phyloP scores from a whole-genome alignment of 495 filamentous ascomycete species.

The Monascus purpureus region DNA sequence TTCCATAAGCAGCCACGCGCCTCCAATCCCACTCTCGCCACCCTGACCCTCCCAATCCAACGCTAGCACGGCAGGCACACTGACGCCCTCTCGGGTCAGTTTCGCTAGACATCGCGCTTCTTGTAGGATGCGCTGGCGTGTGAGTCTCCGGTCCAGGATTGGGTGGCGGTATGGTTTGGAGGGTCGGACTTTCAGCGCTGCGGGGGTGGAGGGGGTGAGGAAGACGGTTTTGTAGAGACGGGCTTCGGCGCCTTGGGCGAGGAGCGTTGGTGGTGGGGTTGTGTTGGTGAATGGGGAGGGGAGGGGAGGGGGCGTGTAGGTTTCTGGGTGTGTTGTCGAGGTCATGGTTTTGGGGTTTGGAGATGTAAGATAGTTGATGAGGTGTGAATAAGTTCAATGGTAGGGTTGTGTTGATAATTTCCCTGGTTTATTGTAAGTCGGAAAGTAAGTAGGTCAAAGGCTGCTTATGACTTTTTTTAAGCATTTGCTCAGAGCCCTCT shows the following conservation, averaged over 20 bases:
- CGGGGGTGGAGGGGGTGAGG: conserved; percentile 51
- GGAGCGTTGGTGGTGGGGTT: conserved; percentile 40
- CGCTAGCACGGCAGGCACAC: conserved; percentile 62
- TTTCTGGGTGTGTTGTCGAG: conserved; percentile 7
- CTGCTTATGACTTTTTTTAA: too few relatives aligned
- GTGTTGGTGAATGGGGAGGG: conserved; percentile 52
- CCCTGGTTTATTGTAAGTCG: too few relatives aligned
- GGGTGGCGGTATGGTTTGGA: conserved; percentile 89
- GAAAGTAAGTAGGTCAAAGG: too few relatives aligned
- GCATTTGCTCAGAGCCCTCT: too few relatives aligned
- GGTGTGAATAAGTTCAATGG: background rate
- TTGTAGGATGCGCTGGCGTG: conserved; percentile 67
- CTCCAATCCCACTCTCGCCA: conserved; percentile 33
- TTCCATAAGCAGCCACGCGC: conserved; percentile 79
- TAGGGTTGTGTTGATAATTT: too few relatives aligned
- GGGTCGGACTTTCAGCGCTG: conserved; percentile 86
- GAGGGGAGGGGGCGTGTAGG: conserved; percentile 36
- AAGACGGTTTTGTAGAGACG: conserved; percentile 81
- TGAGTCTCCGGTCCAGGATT: conserved; percentile 74
- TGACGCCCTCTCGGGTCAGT: conserved; percentile 60
- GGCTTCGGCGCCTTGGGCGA: conserved; percentile 90
- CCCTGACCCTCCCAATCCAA: conserved; percentile 46
- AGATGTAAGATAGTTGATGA: too few relatives aligned
- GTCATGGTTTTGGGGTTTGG: background rate
- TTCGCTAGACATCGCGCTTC: conserved; percentile 76